These are phyloP conservation scores for Rhodotorula sp. DNA, from an alignment of 1,284 basidiomycete genomes.

Conservation along the genomic window DNA sequence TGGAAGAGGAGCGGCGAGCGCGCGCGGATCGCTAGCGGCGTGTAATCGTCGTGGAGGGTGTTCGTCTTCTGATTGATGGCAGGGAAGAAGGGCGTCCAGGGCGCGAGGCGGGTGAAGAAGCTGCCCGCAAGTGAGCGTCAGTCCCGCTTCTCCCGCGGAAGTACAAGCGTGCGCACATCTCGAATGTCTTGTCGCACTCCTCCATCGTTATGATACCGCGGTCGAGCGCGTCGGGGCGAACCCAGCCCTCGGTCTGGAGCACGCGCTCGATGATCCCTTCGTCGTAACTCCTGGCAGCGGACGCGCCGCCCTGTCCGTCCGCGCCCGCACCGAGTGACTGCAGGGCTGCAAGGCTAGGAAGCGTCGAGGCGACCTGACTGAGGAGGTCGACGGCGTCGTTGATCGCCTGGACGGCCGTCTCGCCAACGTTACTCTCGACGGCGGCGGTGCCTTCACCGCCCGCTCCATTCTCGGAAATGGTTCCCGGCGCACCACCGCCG, in stretches of 20 bases:
- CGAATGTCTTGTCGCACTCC: conserved; percentile 40
- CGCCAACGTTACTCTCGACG: not conserved
- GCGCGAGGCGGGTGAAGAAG: not conserved
- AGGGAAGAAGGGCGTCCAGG: conserved; percentile 29
- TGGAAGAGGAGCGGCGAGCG: conserved; percentile 34
- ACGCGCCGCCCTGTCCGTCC: not conserved
- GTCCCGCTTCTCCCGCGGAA: rapidly evolving
- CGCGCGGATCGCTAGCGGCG: conserved; percentile 27
- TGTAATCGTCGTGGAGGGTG: conserved; percentile 31
- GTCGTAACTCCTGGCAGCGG: not conserved
- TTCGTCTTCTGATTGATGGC: conserved; percentile 37
- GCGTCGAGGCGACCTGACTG: not conserved
- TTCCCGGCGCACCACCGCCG: not conserved
- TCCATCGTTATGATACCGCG: conserved; percentile 30
- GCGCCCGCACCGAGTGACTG: conserved; percentile 17
- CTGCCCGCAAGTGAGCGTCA: not conserved
- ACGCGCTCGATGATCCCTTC: not conserved
- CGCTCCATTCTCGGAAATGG: too few species aligned
- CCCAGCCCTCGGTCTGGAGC: not conserved
- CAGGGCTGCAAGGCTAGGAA: not conserved
- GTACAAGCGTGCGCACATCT: conserved; percentile 22
- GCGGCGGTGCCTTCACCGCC: not conserved
- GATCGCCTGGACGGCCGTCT: conserved; percentile 11
- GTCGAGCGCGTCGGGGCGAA: conserved; percentile 31
- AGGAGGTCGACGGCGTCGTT: conserved; percentile 6